Base-by-base conservation (phyloP, 1,284 basidiomycete species). In the Naganishia liquefaciens region DNA sequence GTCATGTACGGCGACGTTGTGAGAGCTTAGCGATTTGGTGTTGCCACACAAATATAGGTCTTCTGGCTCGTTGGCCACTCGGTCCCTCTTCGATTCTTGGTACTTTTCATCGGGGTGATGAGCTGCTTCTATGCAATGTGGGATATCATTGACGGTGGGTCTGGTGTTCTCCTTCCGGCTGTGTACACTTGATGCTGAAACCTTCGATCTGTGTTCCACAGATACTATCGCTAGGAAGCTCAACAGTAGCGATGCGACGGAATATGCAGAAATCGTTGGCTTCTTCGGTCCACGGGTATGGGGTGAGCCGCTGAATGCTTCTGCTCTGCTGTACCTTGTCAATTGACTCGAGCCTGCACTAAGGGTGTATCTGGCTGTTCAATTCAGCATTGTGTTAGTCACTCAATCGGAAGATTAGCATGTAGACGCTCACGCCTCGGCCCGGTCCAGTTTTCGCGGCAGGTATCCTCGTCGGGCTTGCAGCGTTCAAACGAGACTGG, bases 41-140 rank as follows among this genome's bases (percentile, higher is more conserved):
- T 27, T 37, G 28, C 5, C 19, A 19, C 13, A 21, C 3, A 25
- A 7, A 1, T 19, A 5, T 61, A 78, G 76, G 61, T 90, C 1
- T 92, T 90, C 75, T 95, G 92, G 92, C 89, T 96, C 70, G 87
- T 93, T 5, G 87, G 75, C 0, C 86, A 86, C 71, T 81, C 91
- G 28, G 88, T 73, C 11, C 71, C 76, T 19, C 60, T 77, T 42
- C 73, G 81, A 3, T 84, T 81, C 73, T 73, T 94, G 84, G 84
- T 97, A 25, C 80, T 97, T 11, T 98, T 97, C 78, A 86, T 96
- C 62, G 94, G 93, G n/a, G 90, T 94, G 69, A 94, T 94, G 92
- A 90, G 87, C 9, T 89, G 89, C 76, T 82, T 95, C 78, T 94
- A 95, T 73, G 73, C 75, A 5, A 74, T 80, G 19, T 94, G 91